Base-by-base conservation (phyloP, 2,329 filamentous ascomycete species). In the Microsporum canis region DNA sequence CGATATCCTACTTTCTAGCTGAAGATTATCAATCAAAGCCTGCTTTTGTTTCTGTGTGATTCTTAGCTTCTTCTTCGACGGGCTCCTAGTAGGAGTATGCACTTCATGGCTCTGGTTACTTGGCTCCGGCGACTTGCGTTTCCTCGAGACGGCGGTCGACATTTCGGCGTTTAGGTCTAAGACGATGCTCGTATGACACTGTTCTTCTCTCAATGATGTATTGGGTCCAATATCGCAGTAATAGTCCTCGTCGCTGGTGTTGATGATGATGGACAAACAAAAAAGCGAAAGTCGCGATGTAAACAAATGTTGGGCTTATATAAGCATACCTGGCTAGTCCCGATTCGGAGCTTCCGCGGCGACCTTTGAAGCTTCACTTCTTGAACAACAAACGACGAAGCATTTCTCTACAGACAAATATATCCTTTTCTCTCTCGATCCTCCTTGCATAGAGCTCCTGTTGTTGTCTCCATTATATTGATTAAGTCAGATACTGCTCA, bases 1-100 rank as follows among this genome's bases (percentile, higher is more conserved):
- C 8, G 6, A 31, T 47, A 55, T 55, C 85, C 64, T 80, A 95
- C 91, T 84, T 75, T 96, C 91, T 45, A 96, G 80, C 71, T 95
- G 89, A 43, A 96, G 76, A 68, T 96, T 95, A 69, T 96, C 89
- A 62, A 96, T 87, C 58, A 96, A 77, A 8, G 88, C 87, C 73
- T 94, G 88, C 75, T 95, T 96, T 72, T 95, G 89, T 45, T 80
- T 79, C 61, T 83, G 72, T 2, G 84, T 85, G 64, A 92, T 82
- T 49, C 80, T 83, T 62, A 82, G 75, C 68, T 76, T 80, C 75
- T 82, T 87, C 73, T 82, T 86, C 60, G 82, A 80, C 1, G 87
- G 86, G 68, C 84, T 87, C 71, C 77, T 71, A 34, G 69, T 72
- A 6, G 77, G 77, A 27, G 77, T 76, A 63, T 67, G 71, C 60